A percentile compares a stretch with the other conserved stretches of the same genome.
Conservation (phyloP, 371 early-diverging fungal species). For the Circinella minor region DNA sequence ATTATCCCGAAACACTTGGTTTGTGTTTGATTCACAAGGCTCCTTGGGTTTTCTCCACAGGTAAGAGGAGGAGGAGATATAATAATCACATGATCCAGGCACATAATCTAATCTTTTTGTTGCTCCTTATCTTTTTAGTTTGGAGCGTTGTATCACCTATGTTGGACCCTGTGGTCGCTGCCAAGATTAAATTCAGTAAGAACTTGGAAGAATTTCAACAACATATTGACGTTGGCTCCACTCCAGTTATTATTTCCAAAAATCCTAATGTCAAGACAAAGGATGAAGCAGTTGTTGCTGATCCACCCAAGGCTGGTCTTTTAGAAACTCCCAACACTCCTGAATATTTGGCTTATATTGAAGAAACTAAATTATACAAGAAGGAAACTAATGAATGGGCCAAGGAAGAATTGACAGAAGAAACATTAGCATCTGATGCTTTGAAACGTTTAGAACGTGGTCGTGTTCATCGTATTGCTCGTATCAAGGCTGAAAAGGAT, state of each 20-base stretch:
- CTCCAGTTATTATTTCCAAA: conserved; percentile 39
- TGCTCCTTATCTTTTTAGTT: conserved; percentile 27
- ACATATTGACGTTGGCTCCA: conserved; percentile 51
- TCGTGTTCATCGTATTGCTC: conserved; percentile 29
- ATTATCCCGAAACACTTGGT: conserved; percentile 93
- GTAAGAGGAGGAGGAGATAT: neutral
- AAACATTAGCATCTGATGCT: conserved; percentile 18
- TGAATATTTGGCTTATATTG: conserved; percentile 22
- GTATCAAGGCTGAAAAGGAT: conserved; percentile 42
- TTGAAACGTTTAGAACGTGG: conserved; percentile 28
- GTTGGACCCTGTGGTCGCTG: conserved; percentile 88
- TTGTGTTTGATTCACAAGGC: conserved; percentile 79
- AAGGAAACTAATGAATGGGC: conserved; percentile 34
- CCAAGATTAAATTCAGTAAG: conserved; percentile 82
- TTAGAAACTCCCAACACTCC: conserved; percentile 20
- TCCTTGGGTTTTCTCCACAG: conserved; percentile 81
- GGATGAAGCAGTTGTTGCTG: conserved; percentile 28
- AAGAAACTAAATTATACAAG: conserved; percentile 20
- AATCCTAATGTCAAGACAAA: conserved; percentile 29
- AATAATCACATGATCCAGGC: neutral
- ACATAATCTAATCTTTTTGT: neutral
- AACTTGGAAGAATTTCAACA: conserved; percentile 62
- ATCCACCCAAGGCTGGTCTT: conserved; percentile 34
- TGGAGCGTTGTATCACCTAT: conserved; percentile 76
- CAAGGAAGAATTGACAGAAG: conserved; percentile 14